Conservation (phyloP, 495 filamentous ascomycete genomes). For the Xylaria intraflava region DNA sequence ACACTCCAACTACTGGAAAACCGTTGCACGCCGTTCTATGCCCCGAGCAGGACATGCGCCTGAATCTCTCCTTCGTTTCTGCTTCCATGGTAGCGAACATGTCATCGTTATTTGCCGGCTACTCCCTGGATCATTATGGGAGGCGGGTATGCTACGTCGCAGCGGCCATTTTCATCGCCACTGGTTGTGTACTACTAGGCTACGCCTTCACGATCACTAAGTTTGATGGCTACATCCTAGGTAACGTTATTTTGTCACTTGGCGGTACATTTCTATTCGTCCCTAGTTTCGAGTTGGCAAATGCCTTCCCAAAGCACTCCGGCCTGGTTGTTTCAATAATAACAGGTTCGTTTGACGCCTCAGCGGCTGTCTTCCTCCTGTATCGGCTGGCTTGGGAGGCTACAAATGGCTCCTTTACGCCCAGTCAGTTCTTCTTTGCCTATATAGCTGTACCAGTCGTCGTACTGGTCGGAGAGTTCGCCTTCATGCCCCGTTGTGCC, state of each 20-base stretch:
- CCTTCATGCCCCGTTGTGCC: slow-evolving; percentile 55
- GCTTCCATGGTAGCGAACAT: slow-evolving; percentile 64
- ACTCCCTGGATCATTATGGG: slow-evolving; percentile 58
- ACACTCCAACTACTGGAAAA: slow-evolving; percentile 35
- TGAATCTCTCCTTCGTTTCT: slow-evolving; percentile 66
- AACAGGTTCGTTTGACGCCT: slow-evolving; percentile 67
- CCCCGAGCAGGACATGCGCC: slow-evolving; percentile 58
- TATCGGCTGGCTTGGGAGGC: slow-evolving; percentile 56
- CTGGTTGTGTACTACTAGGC: slow-evolving; percentile 53
- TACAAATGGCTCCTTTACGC: slow-evolving; percentile 42
- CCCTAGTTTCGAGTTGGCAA: slow-evolving; percentile 63
- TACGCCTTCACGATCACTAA: slow-evolving; percentile 46
- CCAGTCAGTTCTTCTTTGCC: slow-evolving; percentile 56
- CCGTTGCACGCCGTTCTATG: slow-evolving; percentile 38
- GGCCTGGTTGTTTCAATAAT: slow-evolving; percentile 62
- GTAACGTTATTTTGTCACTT: slow-evolving; percentile 58
- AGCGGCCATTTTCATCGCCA: slow-evolving; percentile 47
- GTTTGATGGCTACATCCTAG: slow-evolving; percentile 57
- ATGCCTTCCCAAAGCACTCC: slow-evolving; percentile 60
- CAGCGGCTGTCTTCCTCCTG: slow-evolving; percentile 59
- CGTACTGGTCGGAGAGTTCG: slow-evolving; percentile 49
- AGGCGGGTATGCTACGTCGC: slow-evolving; percentile 54
- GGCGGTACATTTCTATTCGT: slow-evolving; percentile 67
- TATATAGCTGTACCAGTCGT: slow-evolving; percentile 55
- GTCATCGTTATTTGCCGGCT: slow-evolving; percentile 60